phyloP scores from a whole-genome alignment of 352 stramenopile species.

The Bremia lactucae region DNA sequence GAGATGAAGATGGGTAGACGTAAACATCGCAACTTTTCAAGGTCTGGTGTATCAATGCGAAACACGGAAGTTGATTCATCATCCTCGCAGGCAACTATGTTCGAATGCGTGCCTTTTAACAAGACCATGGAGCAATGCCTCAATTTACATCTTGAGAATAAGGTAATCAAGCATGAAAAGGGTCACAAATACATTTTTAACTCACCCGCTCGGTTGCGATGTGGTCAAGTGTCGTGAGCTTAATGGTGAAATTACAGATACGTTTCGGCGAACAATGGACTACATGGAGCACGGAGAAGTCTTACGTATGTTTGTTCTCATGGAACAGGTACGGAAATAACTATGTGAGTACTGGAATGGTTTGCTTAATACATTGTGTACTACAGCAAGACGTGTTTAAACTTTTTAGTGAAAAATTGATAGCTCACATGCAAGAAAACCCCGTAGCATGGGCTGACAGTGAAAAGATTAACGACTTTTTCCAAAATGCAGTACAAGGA shows the following conservation, averaged over 20 bases:
- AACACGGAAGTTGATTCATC: neutral
- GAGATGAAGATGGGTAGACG: conserved; percentile 6
- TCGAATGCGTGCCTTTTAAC: conserved; percentile 31
- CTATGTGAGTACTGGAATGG: neutral
- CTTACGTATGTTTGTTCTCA: conserved; percentile 54
- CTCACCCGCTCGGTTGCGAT: neutral
- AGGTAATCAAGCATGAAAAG: no score
- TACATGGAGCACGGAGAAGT: conserved; percentile 42
- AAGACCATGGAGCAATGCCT: conserved; percentile 24
- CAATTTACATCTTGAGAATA: conserved; percentile 21
- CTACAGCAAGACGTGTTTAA: conserved; percentile 61
- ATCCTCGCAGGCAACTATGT: conserved; percentile 5
- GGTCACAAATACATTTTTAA: no score
- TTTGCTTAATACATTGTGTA: conserved; percentile 1
- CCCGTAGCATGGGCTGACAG: conserved; percentile 46
- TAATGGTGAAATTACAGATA: conserved; percentile 35
- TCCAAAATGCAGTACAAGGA: conserved; percentile 41
- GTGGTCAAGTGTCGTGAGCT: conserved; percentile 30
- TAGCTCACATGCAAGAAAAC: conserved; percentile 43
- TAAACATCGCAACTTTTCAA: conserved; percentile 1
- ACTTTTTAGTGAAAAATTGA: conserved; percentile 31
- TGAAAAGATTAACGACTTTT: conserved; percentile 40
- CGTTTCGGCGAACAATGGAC: conserved; percentile 40
- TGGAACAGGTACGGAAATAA: conserved; percentile 74
- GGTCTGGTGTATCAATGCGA: neutral